These are phyloP conservation scores for Globisporangium megalacanthum DNA, from an alignment of 352 stramenopile species.

Conservation along the genomic window DNA sequence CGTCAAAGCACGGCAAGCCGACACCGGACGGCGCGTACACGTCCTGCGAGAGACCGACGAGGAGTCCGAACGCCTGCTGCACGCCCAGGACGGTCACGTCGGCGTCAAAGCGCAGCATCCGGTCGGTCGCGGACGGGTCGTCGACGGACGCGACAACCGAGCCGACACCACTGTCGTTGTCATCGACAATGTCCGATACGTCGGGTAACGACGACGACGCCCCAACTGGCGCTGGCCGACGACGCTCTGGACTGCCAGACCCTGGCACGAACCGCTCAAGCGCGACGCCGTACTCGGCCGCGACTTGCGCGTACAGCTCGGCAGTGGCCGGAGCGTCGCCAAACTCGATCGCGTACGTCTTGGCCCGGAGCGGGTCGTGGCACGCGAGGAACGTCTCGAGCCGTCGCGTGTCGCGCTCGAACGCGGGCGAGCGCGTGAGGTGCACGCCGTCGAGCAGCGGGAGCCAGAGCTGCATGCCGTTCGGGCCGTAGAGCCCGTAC, in stretches of 20 bases:
- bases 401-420: conserved; percentile 38
- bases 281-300: conserved; percentile 63
- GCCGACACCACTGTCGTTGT: conserved; percentile 20
- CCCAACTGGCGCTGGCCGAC: too few relatives aligned
- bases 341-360: conserved; percentile 81
- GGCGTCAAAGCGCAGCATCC: conserved; percentile 72
- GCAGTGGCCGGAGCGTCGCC: conserved; percentile 49
- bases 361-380: conserved; percentile 75
- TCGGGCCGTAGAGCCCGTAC: conserved; percentile 62
- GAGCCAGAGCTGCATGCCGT: conserved; percentile 74
- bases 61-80: conserved; percentile 57
- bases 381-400: conserved; percentile 70
- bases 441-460: conserved; percentile 77
- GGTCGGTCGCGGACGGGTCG: conserved; percentile 45
- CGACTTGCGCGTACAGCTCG: conserved; percentile 66
- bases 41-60: conserved; percentile 76
- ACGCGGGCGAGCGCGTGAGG: conserved; percentile 45
- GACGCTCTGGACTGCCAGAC: too few relatives aligned
- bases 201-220: too few relatives aligned
- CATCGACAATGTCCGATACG: conserved; percentile 6
- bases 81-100: conserved; percentile 70
- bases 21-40: conserved; percentile 69
- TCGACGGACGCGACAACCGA: conserved; percentile 51
- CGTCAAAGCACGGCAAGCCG: conserved; percentile 59
- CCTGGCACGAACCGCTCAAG: conserved; percentile 33